A percentile compares a stretch with the other conserved stretches of the same genome.
Conservation (phyloP, 1,284 basidiomycete genomes). For the Ceratobasidium sp. region DNA sequence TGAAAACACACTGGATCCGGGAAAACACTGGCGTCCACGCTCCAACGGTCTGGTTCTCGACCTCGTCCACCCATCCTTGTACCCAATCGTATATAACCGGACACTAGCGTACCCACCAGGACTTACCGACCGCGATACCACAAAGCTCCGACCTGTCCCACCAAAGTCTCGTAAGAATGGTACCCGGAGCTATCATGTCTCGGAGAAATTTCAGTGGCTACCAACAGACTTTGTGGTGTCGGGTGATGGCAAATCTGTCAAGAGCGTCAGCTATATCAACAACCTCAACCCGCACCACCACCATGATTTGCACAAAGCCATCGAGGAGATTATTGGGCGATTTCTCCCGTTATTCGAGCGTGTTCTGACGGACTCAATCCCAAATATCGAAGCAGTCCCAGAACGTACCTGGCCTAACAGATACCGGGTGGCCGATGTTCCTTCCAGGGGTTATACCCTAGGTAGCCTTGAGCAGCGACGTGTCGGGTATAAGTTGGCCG, state of each 20-base stretch:
- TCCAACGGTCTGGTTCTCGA: slow-evolving; percentile 53
- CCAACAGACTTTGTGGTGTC: slow-evolving; percentile 57
- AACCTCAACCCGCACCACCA: slow-evolving; percentile 54
- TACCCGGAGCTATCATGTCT: slow-evolving; percentile 44
- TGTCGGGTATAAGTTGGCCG: slow-evolving; percentile 53
- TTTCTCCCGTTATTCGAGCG: slow-evolving; percentile 55
- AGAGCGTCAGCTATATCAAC: slow-evolving; percentile 55
- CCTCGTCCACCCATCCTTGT: no score
- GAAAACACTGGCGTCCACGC: slow-evolving; percentile 54
- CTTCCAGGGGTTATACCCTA: slow-evolving; percentile 46
- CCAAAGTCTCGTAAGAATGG: no score
- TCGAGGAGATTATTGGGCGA: slow-evolving; percentile 50
- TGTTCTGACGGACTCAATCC: slow-evolving; percentile 52
- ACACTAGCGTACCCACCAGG: slow-evolving; percentile 56
- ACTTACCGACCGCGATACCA: slow-evolving; percentile 9
- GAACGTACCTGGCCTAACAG: no score
- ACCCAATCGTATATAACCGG: slow-evolving; percentile 62
- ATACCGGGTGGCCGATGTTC: slow-evolving; percentile 45
- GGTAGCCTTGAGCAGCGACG: slow-evolving; percentile 44
- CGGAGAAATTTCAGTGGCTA: slow-evolving; percentile 57
- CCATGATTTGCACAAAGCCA: slow-evolving; percentile 48
- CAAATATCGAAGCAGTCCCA: no score
- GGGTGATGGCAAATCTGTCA: slow-evolving; percentile 49
- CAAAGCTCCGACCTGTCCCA: not conserved
- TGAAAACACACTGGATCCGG: slow-evolving; percentile 51